Percentiles rank a stretch among this genome's conserved stretches.
Evolutionary conservation across 345 rosid species (phyloP).

Genomic region (Eucalyptus camaldulensis): DNA sequence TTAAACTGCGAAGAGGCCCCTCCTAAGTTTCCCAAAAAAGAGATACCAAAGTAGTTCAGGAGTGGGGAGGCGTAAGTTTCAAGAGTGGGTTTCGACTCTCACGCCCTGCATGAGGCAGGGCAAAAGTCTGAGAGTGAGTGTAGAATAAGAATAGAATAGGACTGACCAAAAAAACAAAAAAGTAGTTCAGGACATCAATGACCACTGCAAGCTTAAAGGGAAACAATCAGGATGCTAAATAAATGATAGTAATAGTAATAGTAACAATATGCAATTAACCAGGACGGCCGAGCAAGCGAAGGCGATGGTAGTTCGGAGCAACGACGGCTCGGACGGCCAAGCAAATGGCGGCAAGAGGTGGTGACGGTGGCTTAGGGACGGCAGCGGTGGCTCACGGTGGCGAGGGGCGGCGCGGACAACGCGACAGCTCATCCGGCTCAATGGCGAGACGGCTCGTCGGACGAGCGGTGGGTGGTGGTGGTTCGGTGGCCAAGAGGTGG

Average conservation of each 20-base stretch:
- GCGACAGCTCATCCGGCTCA: too few species aligned
- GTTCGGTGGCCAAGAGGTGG: too few species aligned
- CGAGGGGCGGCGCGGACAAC: accelerated
- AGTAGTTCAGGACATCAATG: background rate
- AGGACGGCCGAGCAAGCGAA: background rate
- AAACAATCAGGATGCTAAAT: background rate
- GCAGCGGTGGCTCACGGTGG: accelerated
- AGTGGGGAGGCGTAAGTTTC: too few species aligned
- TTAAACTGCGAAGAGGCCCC: background rate
- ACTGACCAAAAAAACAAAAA: too few species aligned
- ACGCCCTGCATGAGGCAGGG: too few species aligned
- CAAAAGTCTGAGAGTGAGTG: too few species aligned
- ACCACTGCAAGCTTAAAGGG: background rate
- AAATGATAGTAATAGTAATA: background rate
- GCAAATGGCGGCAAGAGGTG: too few species aligned
- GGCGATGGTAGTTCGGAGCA: too few species aligned
- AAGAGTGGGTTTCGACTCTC: too few species aligned
- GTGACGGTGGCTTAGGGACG: too few species aligned
- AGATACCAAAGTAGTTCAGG: background rate
- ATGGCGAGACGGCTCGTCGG: accelerated
- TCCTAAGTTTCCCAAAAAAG: background rate
- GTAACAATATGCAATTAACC: background rate
- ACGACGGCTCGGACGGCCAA: accelerated
- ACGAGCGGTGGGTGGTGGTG: too few species aligned
- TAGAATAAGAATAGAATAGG: too few species aligned